Evolutionary conservation across 768 basidiomycete species (phyloP).

Genomic region (Phanerochaete carnosa): DNA sequence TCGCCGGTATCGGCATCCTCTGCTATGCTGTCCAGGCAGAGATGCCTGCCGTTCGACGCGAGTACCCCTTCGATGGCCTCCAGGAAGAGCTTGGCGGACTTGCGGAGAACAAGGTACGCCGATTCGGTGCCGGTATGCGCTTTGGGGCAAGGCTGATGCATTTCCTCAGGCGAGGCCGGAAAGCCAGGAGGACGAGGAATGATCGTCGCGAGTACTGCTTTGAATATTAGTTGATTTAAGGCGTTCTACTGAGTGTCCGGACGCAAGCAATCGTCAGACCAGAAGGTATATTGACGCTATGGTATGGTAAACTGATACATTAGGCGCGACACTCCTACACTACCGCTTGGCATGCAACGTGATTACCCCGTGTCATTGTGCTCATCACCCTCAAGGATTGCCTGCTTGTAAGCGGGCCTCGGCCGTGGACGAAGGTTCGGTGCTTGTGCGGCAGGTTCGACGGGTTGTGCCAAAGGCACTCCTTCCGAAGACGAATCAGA

Average conservation of each 20-base stretch:
- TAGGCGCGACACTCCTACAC: not conserved
- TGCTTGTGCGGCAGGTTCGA: not conserved
- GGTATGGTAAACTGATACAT: not conserved
- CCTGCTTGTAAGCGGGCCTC: slow-evolving; percentile 1
- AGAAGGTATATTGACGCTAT: not conserved
- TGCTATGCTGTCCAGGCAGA: slow-evolving; percentile 58
- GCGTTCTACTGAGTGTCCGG: not conserved
- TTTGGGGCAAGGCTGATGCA: not conserved
- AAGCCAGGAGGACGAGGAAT: slow-evolving; percentile 13
- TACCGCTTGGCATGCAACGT: not conserved
- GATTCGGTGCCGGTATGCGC: not conserved
- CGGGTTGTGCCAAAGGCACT: not conserved
- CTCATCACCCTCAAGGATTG: not conserved
- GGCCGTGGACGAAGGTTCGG: not conserved
- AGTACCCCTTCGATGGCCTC: slow-evolving; percentile 76
- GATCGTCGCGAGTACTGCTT: not conserved
- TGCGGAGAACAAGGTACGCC: slow-evolving; percentile 70
- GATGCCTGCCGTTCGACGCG: slow-evolving; percentile 61
- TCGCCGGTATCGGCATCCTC: slow-evolving; percentile 59
- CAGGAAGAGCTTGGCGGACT: slow-evolving; percentile 75
- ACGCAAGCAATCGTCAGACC: not conserved
- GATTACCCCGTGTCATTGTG: not conserved
- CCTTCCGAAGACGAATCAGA: not conserved
- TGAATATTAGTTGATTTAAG: not conserved
- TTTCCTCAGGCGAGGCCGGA: slow-evolving; percentile 15